Base-by-base conservation (phyloP, 2,329 filamentous ascomycete genomes). In the Escovopsis sp. region DNA sequence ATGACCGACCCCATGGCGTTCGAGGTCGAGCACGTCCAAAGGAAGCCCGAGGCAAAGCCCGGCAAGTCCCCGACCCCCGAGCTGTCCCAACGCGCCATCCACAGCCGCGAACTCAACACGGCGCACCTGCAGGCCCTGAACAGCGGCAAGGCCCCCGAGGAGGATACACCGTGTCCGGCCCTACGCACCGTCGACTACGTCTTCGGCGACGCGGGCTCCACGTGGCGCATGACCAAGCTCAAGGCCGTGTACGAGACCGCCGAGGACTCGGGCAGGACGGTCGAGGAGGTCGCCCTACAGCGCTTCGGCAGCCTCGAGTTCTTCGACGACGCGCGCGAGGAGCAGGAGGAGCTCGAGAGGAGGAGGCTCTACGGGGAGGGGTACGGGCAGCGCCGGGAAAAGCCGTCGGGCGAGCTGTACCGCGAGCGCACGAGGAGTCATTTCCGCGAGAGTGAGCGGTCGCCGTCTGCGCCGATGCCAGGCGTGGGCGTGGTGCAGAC, bases 141-240 rank as follows among this genome's bases (percentile, higher is more conserved):
- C 26, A 65, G 70, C 11, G 69, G 71, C 3, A 74, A 45, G 2
- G 27, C 17, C 18, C 12, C 37, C 3, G 3, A 33, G 21, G 23
- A 26, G 2, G 16, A 9, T 7, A 12, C 15, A 3, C 18, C 33
- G 27, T 27, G 19, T 6, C 59, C 73, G 31, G 65, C 74, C 35
- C 70, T 81, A 37, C 45, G 52, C 18, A 48, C 41, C 0, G 72
- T 92, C 8, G 65, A 72, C 39, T 98, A 96, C 52, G 82, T 63
- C 0, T 92, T 98, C 55, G 90, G 92, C 14, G 90, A 98, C 53
- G 62, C 72, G 6, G 88, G 90, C 0, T 88, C 87, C 12, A 74
- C 85, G 47, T 98, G 92, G 90, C 78, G 92, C 34, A 94, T 98
- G 87, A 93, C 80, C 5, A 94, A 87, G 55, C 71, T 98, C 23